Base-by-base conservation (phyloP, 1,139 yeast species). In the Candida gigantensis region DNA sequence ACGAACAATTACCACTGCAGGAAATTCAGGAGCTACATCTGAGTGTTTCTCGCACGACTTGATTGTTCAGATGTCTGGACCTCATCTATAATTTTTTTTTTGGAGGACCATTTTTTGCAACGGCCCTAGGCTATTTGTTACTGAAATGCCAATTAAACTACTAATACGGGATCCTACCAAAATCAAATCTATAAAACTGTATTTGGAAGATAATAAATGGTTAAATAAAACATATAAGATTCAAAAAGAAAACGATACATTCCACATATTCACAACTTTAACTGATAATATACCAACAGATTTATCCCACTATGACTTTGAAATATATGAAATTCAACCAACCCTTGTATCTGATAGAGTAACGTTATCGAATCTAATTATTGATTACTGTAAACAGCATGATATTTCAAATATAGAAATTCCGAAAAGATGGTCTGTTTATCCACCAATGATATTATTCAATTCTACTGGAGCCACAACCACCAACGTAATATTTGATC, bases 361-460 rank as follows among this genome's bases (percentile, higher is more conserved):
- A 4, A 38, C 43, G 5, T 24, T 46, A 13, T 27, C 30, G 4
- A 15, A 31, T 6, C 24, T 36, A 6, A 28, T 43, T 5, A 15
- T 24, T 8, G 26, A 32, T n/a, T 47, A 39, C 28, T 34, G 33
- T 21, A 12, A 18, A 2, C 11, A 20, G 3, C 25, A 32, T 14
- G 10, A 34, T 20, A 17, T 25, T 0, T 3, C 28, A 6, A 14
- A 27, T 6, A 15, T 41, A n/a, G 32, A 34, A 20, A 36, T 74
- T 12, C 85, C 85, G 2, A 66, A 62, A 36, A 72, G 76, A 49
- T 84, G 79, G 73, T 68, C 82, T 0, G 48, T 83, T 0, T 86
- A 86, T 50, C 79, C 81, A 1, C 92, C 95, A 0, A 57, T 86
- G 72, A 58, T 84, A 1, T 61, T 86, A 13, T 70, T 86, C 38